Base-by-base conservation (phyloP, 257 asterid genomes). In the Penstemon barbatus region DNA sequence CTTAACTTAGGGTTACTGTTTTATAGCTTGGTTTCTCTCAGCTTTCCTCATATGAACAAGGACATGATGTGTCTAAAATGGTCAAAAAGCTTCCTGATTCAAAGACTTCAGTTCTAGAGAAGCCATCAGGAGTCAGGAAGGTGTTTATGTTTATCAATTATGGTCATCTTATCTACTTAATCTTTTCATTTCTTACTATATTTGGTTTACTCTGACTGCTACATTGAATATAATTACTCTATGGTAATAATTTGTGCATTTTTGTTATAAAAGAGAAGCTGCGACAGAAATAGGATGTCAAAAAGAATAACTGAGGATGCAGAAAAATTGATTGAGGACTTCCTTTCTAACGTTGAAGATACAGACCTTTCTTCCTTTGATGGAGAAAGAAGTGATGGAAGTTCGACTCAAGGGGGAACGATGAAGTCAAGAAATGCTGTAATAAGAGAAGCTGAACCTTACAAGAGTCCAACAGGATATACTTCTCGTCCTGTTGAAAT, bases 351-450 rank as follows among this genome's bases (percentile, higher is more conserved):
- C 78, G 78, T 91, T 58, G 97, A 92, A 80, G 96, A 90, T 70
- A 84, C 97, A 25, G 99, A 94, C 75, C 65, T 89, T 65, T 90
- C 99, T 77, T 94, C 97, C 13, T 84, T 91, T 80, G 97, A 94
- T 79, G 99, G 96, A 46, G 99, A 89, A 75, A 84, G 87, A 79
- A 91, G 97, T 68, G 99, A 94, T 63, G 87, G 73, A 41, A 84
- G 95, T 78, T 87, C 97, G 37, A 84, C 84, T 59, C 62, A 87
- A 38, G 95, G 97, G 62, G 87, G 86, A 49, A 69, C 64, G 13
- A 67, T 45, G 51, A 88, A 76, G 80, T 68, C 74, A 65, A 78
- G 70, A 71, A 77, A 76, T 56, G 60, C 71, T 48, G 9, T 61
- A 4, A 9, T 61, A 40, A 68, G 72, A 75, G 83, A 81, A 63